A percentile compares a stretch with the other conserved stretches of the same genome.
Evolutionary conservation across 73 alveolate genomes (phyloP).

Genomic region (Stentor coeruleus): DNA sequence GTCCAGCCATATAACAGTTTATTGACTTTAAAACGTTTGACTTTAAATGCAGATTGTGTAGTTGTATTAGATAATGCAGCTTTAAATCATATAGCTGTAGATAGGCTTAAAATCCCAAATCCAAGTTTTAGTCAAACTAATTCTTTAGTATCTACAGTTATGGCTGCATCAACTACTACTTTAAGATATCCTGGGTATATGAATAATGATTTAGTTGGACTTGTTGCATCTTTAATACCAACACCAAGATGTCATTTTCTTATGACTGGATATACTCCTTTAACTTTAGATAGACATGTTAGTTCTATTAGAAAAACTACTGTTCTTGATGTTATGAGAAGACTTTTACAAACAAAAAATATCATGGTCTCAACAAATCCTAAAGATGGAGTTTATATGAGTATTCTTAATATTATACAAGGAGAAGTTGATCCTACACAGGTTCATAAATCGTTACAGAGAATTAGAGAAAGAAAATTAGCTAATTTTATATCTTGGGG

Average conservation of each 20-base stretch:
- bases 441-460: conserved; percentile 96
- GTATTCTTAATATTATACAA: conserved; percentile 96
- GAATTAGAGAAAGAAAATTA: conserved; percentile 93
- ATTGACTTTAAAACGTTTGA: conserved; percentile 68
- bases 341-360: conserved; percentile 97
- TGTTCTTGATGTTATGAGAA: conserved; percentile 95
- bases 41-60: conserved; percentile 94
- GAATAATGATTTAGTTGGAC: conserved; percentile 47
- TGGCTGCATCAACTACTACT: conserved; percentile 45
- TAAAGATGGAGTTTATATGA: conserved; percentile 89
- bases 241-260: conserved; percentile 52
- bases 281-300: conserved; percentile 25
- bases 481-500: conserved; percentile 99
- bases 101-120: conserved; percentile 31
- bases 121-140: conserved; percentile 33
- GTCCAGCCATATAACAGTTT: conserved; percentile 95
- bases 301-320: conserved; percentile 95
- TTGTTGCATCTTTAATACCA: conserved; percentile 57
- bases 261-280: conserved; percentile 47
- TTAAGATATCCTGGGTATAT: conserved; percentile 58
- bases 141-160: conserved; percentile 39
- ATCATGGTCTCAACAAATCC: conserved; percentile 93
- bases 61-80: conserved; percentile 92
- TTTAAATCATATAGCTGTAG: conserved; percentile 49
- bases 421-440: conserved; percentile 99